Percentiles rank a stretch among this genome's conserved stretches.
phyloP scores from a whole-genome alignment of 306 rosid species.

The Macrotyloma uniflorum region DNA sequence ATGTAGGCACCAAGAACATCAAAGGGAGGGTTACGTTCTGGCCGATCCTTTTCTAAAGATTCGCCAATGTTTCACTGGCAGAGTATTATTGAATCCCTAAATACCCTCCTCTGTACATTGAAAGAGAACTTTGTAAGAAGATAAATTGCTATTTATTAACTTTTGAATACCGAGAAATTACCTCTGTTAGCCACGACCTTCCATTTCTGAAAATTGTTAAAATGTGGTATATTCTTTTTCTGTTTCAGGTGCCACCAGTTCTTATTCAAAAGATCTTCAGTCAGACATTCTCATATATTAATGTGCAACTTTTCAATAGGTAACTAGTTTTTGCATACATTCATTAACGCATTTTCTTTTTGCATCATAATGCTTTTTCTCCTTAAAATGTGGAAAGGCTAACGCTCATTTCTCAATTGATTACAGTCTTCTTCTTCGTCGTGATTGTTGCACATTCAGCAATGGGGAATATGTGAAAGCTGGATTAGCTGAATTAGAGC shows the following conservation, averaged over 20 bases:
- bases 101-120: constrained; percentile 69
- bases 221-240: background rate
- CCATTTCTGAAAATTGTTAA: constrained; percentile 14
- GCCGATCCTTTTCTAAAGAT: constrained; percentile 72
- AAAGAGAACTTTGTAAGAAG: constrained; percentile 83
- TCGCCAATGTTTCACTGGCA: constrained; percentile 80
- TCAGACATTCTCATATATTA: constrained; percentile 82
- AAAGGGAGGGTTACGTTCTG: constrained; percentile 69
- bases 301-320: constrained; percentile 97
- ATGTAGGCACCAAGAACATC: constrained; percentile 80
- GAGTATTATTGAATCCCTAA: constrained; percentile 78
- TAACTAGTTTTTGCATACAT: constrained; percentile 37
- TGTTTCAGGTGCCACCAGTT: constrained; percentile 84
- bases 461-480: constrained; percentile 93
- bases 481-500: constrained; percentile 93
- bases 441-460: constrained; percentile 97
- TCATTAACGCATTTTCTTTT: background rate
- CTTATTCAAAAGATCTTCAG: constrained; percentile 83
- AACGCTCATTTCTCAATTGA: constrained; percentile 18
- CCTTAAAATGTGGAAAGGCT: constrained; percentile 22
- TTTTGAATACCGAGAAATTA: constrained; percentile 18
- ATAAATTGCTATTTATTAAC: constrained; percentile 9
- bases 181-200: constrained; percentile 23
- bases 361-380: constrained; percentile 3
- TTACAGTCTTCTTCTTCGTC: constrained; percentile 88